Evolutionary conservation across 306 rosid genomes (phyloP), one percentile per base, ranked within the genome.

Genomic region (Senna siamea): DNA sequence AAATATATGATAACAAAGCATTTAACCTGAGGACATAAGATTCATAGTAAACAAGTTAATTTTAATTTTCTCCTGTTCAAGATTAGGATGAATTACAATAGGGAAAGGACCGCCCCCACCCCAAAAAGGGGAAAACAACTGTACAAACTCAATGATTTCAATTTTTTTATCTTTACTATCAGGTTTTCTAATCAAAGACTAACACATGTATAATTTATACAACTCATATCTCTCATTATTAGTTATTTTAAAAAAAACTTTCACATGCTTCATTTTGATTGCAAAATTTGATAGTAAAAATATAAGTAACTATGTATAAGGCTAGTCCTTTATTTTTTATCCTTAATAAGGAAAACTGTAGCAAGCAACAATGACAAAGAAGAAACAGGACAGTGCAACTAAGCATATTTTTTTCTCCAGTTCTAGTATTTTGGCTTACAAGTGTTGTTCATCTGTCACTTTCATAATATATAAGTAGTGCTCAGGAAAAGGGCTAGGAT

Each of bases 371-470:
- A 46, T 48, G 20, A 26, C 51, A 17, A 48, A n/a, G 1, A 48
- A 48, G 54, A 48, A n/a, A 48, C 20, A 3, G 13, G 20, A 18
- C 40, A 51, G 56, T 9, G 18, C 37, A 41, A 20, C 35, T 14
- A 9, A 2, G 17, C 51, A 64, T 17, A 20, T 26, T 41, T 12
- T 17, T 63, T 58, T 34, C 54, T 6, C 52, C 53, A n/a, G n/a
- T n/a, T n/a, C n/a, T n/a, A 54, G 67, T 70, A 43, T 70, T 18
- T 11, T 51, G 7, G 11, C 56, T 20, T 52, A n/a, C 23, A n/a
- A 64, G 47, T 17, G 34, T 53, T 32, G 38, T 15, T 57, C 38
- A 15, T 72, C 56, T 77, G 13, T 52, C 58, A 20, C 4, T 46
- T 15, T 47, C 23, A 35, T 13, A 47, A 20, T 56, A 18, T 37